Percentiles rank a stretch among this genome's conserved stretches.
These are phyloP conservation scores for Prunus salicina DNA, from an alignment of 306 rosid genomes.

Conservation along the genomic window DNA sequence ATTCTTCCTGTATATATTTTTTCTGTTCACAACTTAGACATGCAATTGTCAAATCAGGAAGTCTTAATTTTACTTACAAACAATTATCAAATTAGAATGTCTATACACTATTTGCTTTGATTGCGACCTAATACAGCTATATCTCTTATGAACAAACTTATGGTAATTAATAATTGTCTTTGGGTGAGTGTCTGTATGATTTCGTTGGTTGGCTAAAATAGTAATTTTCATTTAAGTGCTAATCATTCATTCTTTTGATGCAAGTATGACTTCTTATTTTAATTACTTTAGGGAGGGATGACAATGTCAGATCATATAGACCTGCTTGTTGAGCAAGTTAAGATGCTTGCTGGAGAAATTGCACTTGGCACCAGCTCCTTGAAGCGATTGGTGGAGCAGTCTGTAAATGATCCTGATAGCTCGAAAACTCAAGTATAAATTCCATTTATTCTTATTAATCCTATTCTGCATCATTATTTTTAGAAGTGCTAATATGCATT, in stretches of 20 bases:
- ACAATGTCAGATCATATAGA: conserved; percentile 91
- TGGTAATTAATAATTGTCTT: neutral
- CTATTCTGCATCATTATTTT: conserved; percentile 5
- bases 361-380: conserved; percentile 96
- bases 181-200: neutral
- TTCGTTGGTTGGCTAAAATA: neutral
- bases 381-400: conserved; percentile 92
- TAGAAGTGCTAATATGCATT: neutral
- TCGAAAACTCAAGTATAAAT: conserved; percentile 68
- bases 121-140: neutral
- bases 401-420: conserved; percentile 74
- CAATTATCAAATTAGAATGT: neutral
- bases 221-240: neutral
- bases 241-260: neutral
- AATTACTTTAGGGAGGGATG: conserved; percentile 70
- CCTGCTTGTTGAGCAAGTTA: conserved; percentile 96
- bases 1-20: neutral
- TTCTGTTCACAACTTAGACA: neutral
- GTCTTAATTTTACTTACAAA: too few relatives aligned
- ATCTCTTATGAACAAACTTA: neutral
- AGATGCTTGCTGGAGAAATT: conserved; percentile 98
- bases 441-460: conserved; percentile 7
- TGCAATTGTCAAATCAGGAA: neutral
- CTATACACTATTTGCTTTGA: neutral
- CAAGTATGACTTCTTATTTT: conserved; percentile 10